These are phyloP conservation scores for Candida tammaniensis DNA, from an alignment of 805 yeast species.

Conservation along the genomic window DNA sequence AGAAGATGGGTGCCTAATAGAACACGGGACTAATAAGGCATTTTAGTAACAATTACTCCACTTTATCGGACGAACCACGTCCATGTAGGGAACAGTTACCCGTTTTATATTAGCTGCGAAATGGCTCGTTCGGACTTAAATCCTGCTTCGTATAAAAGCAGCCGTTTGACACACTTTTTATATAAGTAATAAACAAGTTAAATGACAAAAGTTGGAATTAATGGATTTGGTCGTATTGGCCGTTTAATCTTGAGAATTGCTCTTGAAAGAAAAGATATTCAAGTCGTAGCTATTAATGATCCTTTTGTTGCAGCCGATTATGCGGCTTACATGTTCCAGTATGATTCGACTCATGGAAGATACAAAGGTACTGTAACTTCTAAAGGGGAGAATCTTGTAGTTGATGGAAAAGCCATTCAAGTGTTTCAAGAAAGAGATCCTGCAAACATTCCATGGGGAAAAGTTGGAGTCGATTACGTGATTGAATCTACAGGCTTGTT, in stretches of 20 bases:
- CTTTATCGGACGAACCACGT: too few relatives aligned
- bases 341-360: slow-evolving; percentile 36
- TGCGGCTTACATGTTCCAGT: slow-evolving; percentile 36
- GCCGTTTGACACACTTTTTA: too few relatives aligned
- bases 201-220: slow-evolving; percentile 29
- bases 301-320: slow-evolving; percentile 35
- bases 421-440: slow-evolving; percentile 36
- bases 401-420: slow-evolving; percentile 26
- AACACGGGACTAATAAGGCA: slow-evolving; percentile 71
- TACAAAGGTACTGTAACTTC: slow-evolving; percentile 27
- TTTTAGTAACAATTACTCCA: too few relatives aligned
- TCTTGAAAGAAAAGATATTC: slow-evolving; percentile 28
- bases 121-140: too few relatives aligned
- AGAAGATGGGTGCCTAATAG: slow-evolving; percentile 84
- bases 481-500: slow-evolving; percentile 36
- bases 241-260: slow-evolving; percentile 35
- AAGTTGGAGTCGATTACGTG: slow-evolving; percentile 29
- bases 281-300: slow-evolving; percentile 32
- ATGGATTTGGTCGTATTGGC: slow-evolving; percentile 37
- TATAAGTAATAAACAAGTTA: slow-evolving; percentile 6
- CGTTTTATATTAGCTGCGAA: too few relatives aligned
- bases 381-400: slow-evolving; percentile 21
- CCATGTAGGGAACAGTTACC: too few relatives aligned
- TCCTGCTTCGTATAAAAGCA: too few relatives aligned
- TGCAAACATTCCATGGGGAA: slow-evolving; percentile 33